phyloP scores from a whole-genome alignment of 1,139 yeast genomes.

The Sugiyamaella paludigena region DNA sequence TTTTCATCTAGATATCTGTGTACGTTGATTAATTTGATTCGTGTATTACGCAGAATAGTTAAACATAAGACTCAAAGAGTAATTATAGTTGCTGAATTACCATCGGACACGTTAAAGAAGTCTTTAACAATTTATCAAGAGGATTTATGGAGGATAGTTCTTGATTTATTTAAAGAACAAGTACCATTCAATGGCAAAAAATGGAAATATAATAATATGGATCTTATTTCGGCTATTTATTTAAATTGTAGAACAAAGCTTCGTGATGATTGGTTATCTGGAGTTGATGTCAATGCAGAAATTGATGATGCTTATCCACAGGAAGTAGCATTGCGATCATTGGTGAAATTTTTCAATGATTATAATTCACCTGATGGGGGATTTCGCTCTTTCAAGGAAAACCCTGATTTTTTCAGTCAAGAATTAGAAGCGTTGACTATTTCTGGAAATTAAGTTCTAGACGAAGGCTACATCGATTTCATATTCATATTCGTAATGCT shows the following conservation, averaged over 20 bases:
- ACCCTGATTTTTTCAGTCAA: slow-evolving; percentile 42
- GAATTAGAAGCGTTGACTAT: slow-evolving; percentile 38
- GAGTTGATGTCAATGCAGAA: slow-evolving; percentile 73
- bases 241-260: slow-evolving; percentile 68
- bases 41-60: slow-evolving; percentile 37
- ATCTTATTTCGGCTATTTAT: slow-evolving; percentile 82
- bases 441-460: background rate
- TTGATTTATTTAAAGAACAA: slow-evolving; percentile 69
- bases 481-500: background rate
- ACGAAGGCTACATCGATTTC: background rate
- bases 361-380: slow-evolving; percentile 37
- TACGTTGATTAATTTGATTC: slow-evolving; percentile 36
- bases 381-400: slow-evolving; percentile 39
- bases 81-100: slow-evolving; percentile 42
- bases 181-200: slow-evolving; percentile 91
- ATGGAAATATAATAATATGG: slow-evolving; percentile 95
- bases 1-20: slow-evolving; percentile 36
- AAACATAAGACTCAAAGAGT: slow-evolving; percentile 43
- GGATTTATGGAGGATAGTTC: slow-evolving; percentile 64
- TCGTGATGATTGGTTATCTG: slow-evolving; percentile 87
- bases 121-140: slow-evolving; percentile 51
- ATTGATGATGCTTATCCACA: slow-evolving; percentile 79
- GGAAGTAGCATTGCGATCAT: slow-evolving; percentile 78
- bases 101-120: slow-evolving; percentile 42
- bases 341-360: slow-evolving; percentile 75